Evolutionary conservation across 768 basidiomycete genomes (phyloP).

Genomic region (Scleroderma citrinum): DNA sequence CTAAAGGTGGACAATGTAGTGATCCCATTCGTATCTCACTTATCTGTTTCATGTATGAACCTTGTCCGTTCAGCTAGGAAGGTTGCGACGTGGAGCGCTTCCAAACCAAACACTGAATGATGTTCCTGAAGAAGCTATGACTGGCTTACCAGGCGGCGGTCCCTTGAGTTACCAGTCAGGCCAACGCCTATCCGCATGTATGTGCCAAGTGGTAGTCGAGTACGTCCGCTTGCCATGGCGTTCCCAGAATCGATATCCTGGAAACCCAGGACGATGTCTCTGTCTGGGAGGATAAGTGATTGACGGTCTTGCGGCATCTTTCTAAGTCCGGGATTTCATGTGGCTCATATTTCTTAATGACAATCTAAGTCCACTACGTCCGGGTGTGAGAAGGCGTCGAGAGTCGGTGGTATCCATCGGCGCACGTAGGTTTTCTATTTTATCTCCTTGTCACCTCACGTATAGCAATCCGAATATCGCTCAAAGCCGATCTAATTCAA

Average conservation of each 20-base stretch:
- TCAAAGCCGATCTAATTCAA: too few relatives aligned
- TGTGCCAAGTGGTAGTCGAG: conserved; percentile 72
- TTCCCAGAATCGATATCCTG: conserved; percentile 90
- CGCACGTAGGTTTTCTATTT: conserved; percentile 36
- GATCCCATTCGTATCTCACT: conserved; percentile 1
- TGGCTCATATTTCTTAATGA: conserved; percentile 70
- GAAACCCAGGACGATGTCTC: conserved; percentile 69
- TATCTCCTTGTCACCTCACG: too few relatives aligned
- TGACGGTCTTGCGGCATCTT: conserved; percentile 40
- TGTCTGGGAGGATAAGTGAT: conserved; percentile 42
- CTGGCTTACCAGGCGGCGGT: conserved; percentile 43
- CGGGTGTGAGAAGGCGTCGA: conserved; percentile 69
- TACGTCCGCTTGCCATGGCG: conserved; percentile 57
- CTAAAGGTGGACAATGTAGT: conserved; percentile 51
- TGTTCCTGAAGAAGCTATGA: conserved; percentile 51
- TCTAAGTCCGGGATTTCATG: conserved; percentile 67
- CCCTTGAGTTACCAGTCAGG: conserved; percentile 77
- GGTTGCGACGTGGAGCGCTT: conserved; percentile 84
- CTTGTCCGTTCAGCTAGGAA: conserved; percentile 81
- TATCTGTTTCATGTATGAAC: conserved; percentile 26
- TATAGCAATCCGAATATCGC: too few relatives aligned
- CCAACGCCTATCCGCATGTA: conserved; percentile 82
- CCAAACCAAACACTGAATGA: conserved; percentile 71
- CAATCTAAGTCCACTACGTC: conserved; percentile 87
- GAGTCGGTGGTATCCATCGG: conserved; percentile 69